Evolutionary conservation across 1,284 basidiomycete species (phyloP).

Genomic region (Singerocomus inundabilis): DNA sequence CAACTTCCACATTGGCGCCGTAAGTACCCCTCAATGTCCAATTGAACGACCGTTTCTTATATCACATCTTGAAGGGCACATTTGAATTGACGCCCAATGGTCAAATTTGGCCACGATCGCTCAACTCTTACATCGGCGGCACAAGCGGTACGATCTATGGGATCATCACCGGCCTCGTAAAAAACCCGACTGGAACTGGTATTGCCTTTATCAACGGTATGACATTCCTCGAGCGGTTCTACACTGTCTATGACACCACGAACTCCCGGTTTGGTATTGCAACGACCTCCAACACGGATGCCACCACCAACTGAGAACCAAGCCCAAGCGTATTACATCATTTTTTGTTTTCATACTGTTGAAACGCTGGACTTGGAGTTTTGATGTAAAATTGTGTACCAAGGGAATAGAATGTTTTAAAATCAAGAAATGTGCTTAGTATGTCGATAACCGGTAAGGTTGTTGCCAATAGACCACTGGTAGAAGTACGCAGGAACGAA

Average conservation of each 20-base stretch:
- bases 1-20: conserved; percentile 42
- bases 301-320: conserved; percentile 50
- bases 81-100: conserved; percentile 46
- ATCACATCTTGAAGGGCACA: conserved; percentile 22
- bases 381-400: conserved; percentile 1
- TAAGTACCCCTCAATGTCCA: conserved; percentile 18
- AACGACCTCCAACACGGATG: conserved; percentile 50
- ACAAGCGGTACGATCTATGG: conserved; percentile 44
- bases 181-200: conserved; percentile 40
- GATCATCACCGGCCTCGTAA: conserved; percentile 45
- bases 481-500: too few relatives aligned
- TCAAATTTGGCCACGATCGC: conserved; percentile 47
- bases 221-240: conserved; percentile 64
- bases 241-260: conserved; percentile 61
- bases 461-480: background rate
- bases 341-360: background rate
- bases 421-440: background rate
- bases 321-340: background rate
- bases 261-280: conserved; percentile 56
- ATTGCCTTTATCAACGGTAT: conserved; percentile 55
- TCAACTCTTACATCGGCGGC: conserved; percentile 47
- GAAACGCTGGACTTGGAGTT: too few relatives aligned
- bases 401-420: conserved; percentile 1
- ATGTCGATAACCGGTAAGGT: too few relatives aligned
- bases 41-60: background rate